phyloP scores from a whole-genome alignment of 768 basidiomycete genomes.

The Trametes sanguinea region DNA sequence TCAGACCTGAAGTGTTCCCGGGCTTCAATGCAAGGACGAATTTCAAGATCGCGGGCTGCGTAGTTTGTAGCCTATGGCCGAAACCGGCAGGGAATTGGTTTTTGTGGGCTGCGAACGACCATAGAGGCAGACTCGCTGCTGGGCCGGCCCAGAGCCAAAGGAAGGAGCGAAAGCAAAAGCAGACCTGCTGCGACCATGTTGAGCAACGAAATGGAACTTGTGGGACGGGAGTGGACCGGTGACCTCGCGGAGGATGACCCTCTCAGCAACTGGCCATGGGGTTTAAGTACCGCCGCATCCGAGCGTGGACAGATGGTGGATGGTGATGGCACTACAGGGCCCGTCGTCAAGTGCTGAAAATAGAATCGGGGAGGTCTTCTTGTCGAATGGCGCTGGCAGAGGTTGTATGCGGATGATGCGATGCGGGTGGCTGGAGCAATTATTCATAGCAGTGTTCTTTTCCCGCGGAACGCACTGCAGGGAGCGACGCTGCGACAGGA shows the following conservation, averaged over 20 bases:
- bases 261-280: background rate
- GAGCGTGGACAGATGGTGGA: conserved; percentile 1
- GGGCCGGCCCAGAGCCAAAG: conserved; percentile 23
- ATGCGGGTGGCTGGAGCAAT: no score
- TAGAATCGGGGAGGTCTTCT: background rate
- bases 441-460: no score
- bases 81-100: conserved; percentile 6
- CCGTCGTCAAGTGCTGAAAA: conserved; percentile 12
- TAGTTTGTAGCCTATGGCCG: no score
- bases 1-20: conserved; percentile 37
- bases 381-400: no score
- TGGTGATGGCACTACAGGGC: background rate
- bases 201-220: conserved; percentile 7
- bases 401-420: no score
- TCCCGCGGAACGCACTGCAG: no score
- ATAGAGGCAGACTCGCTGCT: conserved; percentile 3
- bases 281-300: background rate
- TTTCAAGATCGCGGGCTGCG: background rate
- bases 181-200: conserved; percentile 23
- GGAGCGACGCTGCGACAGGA: no score
- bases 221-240: background rate
- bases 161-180: conserved; percentile 19
- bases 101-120: conserved; percentile 11
- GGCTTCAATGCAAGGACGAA: conserved; percentile 36
- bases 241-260: conserved; percentile 14